A percentile compares a stretch with the other conserved stretches of the same genome.
Evolutionary conservation across 208 protist species (phyloP).

Genomic region (Trypanosoma platydactyli): DNA sequence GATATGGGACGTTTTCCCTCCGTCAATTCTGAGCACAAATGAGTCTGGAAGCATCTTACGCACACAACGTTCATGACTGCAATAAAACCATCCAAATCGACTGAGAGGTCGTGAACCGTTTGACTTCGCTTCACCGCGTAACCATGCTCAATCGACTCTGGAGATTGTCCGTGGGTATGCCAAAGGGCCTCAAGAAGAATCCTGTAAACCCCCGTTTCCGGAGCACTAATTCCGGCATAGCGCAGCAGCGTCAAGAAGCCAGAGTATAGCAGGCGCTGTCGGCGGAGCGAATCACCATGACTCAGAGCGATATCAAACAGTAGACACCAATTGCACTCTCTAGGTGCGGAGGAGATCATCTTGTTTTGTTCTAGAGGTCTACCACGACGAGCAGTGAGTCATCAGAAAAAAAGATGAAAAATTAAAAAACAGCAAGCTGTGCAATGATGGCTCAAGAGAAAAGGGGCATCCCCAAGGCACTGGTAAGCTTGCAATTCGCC

Average conservation of each 20-base stretch:
- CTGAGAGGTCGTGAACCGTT: constrained; percentile 25
- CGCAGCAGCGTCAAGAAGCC: constrained; percentile 64
- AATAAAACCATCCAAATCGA: constrained; percentile 76
- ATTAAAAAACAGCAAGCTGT: too few relatives aligned
- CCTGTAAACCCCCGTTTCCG: constrained; percentile 66
- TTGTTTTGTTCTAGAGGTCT: background rate
- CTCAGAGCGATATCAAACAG: constrained; percentile 88
- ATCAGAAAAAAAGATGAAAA: constrained; percentile 10
- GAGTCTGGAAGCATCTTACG: constrained; percentile 77
- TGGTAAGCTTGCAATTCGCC: too few relatives aligned
- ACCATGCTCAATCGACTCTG: background rate
- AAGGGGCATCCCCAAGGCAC: too few relatives aligned
- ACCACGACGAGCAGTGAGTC: background rate
- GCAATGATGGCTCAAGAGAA: too few relatives aligned
- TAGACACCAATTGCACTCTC: constrained; percentile 65
- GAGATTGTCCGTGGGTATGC: constrained; percentile 29
- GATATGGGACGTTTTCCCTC: constrained; percentile 27
- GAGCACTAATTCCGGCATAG: constrained; percentile 59
- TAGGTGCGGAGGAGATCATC: constrained; percentile 11
- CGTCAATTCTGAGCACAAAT: constrained; percentile 35
- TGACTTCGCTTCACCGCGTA: constrained; percentile 2
- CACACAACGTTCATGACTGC: constrained; percentile 88
- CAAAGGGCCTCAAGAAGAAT: constrained; percentile 75
- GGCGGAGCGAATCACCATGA: constrained; percentile 55
- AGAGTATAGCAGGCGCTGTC: constrained; percentile 40